Conservation (phyloP, 1,284 basidiomycete species). For the Melampsora abietis-canadensis region DNA sequence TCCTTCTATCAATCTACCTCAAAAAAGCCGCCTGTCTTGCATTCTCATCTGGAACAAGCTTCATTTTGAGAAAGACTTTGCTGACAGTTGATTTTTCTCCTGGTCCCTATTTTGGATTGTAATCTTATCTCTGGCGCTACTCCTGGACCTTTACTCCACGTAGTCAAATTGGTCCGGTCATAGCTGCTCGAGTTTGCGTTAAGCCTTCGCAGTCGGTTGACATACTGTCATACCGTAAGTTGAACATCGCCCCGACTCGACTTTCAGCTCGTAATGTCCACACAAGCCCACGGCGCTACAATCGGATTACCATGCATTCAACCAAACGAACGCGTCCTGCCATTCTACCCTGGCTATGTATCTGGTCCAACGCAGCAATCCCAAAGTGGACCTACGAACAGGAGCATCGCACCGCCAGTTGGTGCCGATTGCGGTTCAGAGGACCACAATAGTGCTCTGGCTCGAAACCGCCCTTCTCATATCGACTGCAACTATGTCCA, state of each 20-base stretch:
- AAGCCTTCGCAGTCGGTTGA: background rate
- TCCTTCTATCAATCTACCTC: no score
- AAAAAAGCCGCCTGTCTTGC: no score
- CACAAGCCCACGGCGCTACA: background rate
- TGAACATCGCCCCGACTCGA: background rate
- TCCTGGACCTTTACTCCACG: no score
- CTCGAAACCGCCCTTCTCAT: background rate
- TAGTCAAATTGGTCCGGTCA: background rate
- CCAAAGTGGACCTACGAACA: background rate
- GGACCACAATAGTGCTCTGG: background rate
- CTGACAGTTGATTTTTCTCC: no score
- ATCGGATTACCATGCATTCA: background rate
- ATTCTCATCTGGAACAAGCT: no score
- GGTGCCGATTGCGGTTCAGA: constrained; percentile 2
- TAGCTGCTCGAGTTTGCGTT: background rate
- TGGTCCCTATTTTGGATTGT: no score
- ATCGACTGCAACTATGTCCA: background rate
- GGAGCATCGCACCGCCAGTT: constrained; percentile 1
- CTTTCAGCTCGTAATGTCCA: constrained; percentile 1
- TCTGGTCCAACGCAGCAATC: constrained; percentile 1
- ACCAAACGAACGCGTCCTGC: background rate
- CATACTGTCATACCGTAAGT: background rate
- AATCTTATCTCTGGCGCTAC: no score
- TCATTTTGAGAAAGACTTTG: no score
- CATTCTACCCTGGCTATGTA: background rate